A percentile compares a stretch with the other conserved stretches of the same genome.
These are phyloP conservation scores for Candida coquimbonensis DNA, from an alignment of 805 yeast species.

Conservation along the genomic window DNA sequence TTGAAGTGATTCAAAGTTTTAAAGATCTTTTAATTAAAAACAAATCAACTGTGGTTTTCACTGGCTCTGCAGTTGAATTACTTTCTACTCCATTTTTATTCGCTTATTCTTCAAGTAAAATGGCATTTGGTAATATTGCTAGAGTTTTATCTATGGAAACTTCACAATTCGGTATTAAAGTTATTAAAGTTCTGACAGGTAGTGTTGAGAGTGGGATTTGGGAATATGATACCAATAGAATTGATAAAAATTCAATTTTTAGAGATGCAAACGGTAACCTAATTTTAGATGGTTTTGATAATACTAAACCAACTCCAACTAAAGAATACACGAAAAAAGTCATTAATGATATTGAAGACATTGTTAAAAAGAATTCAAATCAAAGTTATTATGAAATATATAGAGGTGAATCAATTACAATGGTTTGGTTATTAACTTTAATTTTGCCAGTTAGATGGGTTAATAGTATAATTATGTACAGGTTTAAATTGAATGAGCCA, in stretches of 20 bases:
- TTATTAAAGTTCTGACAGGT: conserved; percentile 34
- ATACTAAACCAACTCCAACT: conserved; percentile 21
- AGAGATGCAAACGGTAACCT: conserved; percentile 4
- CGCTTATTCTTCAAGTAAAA: conserved; percentile 31
- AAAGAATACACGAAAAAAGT: conserved; percentile 32
- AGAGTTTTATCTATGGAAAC: conserved; percentile 28
- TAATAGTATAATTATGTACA: not conserved
- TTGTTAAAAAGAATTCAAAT: not conserved
- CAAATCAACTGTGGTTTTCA: conserved; percentile 32
- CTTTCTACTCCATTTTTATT: conserved; percentile 29
- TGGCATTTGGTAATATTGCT: conserved; percentile 34
- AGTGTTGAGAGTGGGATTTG: conserved; percentile 31
- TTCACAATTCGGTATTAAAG: conserved; percentile 32
- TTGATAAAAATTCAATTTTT: conserved; percentile 11
- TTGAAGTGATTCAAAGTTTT: conserved; percentile 29
- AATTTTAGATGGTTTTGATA: not conserved
- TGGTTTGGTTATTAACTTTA: conserved; percentile 8
- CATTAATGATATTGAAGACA: conserved; percentile 25
- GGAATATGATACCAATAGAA: conserved; percentile 1
- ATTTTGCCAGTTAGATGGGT: conserved; percentile 2
- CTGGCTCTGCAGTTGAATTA: conserved; percentile 28
- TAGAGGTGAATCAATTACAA: conserved; percentile 6
- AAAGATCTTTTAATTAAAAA: conserved; percentile 25
- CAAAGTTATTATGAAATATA: conserved; percentile 8
- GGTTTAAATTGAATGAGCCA: not conserved